Evolutionary conservation across 768 basidiomycete genomes (phyloP), one percentile per base, ranked within the genome.

Genomic region (Steccherinum ochraceum): DNA sequence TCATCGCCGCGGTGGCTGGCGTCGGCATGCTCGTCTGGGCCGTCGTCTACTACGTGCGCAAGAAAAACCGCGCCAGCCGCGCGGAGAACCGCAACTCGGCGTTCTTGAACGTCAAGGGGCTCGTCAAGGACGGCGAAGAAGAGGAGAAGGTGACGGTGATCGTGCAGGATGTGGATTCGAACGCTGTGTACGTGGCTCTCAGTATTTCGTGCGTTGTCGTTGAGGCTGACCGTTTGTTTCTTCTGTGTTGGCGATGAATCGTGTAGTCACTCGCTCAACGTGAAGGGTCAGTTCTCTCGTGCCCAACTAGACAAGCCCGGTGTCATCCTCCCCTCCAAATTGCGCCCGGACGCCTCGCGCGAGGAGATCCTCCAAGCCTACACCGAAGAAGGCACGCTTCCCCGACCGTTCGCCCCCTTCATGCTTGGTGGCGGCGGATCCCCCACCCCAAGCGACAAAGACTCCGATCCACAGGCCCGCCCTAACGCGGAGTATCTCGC

Each of bases 291-390:
- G 63, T 79, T 70, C 63, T 78, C 78, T 16, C 69, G 78, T 39
- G 56, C 61, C 11, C 67, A 72, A 40, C 49, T 82, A 43, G 71
- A 74, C 21, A 53, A 67, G 12, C 70, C 7, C 41, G 18, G 71
- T 40, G 68, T 86, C 49, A 55, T 79, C 21, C 69, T 86, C 51
- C 86, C 86, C 10, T 69, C 72, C 13, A 77, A 72, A 58, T 54
- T 69, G 21, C 70, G 66, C 26, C 62, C 70, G 10, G 63, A 55
- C 59, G 65, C 59, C 46, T 62, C 69, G 26, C 66, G 67, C 42
- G 68, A 75, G 45, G 73, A 75, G 46, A 70, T 76, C 49, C 50
- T 78, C 50, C 61, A 72, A 21, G 72, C 72, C 60, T 72, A 80
- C 61, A 59, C 67, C 43, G 65, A 70, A 52, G 70, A 69, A 20